Percentiles rank a stretch among this genome's conserved stretches.
Conservation (phyloP, 1,284 basidiomycete genomes). For the Inonotus hispidus region DNA sequence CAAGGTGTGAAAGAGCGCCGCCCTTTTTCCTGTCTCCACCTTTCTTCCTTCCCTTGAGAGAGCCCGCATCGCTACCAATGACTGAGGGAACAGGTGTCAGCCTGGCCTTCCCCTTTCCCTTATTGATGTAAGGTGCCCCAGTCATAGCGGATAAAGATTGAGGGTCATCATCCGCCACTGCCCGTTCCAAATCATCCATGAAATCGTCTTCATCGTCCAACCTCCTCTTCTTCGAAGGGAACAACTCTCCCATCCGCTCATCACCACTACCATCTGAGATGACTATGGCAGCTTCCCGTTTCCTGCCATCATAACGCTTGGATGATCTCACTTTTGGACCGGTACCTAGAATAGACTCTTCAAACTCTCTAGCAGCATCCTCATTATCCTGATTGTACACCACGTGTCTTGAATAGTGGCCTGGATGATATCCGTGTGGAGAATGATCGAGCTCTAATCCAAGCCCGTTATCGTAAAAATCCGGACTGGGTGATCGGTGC, state of each 20-base stretch:
- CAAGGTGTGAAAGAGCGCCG: slow-evolving; percentile 34
- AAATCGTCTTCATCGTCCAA: slow-evolving; percentile 31
- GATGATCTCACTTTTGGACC: slow-evolving; percentile 11
- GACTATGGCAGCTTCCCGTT: slow-evolving; percentile 41
- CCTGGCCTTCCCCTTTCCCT: slow-evolving; percentile 40
- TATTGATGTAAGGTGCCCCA: slow-evolving; percentile 25
- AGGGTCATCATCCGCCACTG: slow-evolving; percentile 29
- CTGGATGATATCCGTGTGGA: slow-evolving; percentile 11
- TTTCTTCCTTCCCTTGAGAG: slow-evolving; percentile 34
- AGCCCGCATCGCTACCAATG: slow-evolving; percentile 22
- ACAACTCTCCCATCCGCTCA: slow-evolving; percentile 26
- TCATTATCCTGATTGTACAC: slow-evolving; percentile 30
- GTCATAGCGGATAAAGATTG: slow-evolving; percentile 21
- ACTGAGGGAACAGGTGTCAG: slow-evolving; percentile 11
- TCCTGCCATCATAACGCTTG: slow-evolving; percentile 29
- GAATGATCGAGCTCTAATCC: slow-evolving; percentile 24
- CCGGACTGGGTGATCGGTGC: slow-evolving; percentile 32
- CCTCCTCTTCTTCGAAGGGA: slow-evolving; percentile 48
- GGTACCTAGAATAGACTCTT: slow-evolving; percentile 35
- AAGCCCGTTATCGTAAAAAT: slow-evolving; percentile 24
- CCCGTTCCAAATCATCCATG: slow-evolving; percentile 39
- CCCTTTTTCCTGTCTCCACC: slow-evolving; percentile 40
- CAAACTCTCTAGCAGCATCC: slow-evolving; percentile 38
- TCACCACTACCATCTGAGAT: slow-evolving; percentile 45
- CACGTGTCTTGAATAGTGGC: slow-evolving; percentile 24